These are phyloP conservation scores for Entomophthora muscae DNA, from an alignment of 371 early-diverging fungal species.

Conservation along the genomic window DNA sequence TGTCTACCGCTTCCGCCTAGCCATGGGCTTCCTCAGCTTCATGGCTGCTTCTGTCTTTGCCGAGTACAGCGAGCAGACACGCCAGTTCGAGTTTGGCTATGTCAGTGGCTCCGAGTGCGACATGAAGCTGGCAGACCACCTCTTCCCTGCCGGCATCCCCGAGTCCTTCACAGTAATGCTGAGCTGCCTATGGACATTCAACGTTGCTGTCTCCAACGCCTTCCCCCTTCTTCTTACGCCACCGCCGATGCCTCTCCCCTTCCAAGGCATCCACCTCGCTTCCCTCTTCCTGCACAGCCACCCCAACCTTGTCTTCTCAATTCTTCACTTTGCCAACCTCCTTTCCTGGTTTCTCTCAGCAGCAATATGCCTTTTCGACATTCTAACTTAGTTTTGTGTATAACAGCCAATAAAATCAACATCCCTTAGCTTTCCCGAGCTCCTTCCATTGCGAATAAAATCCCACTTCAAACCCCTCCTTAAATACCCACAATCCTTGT, in stretches of 20 bases:
- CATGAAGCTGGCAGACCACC: neutral
- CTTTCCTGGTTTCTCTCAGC: neutral
- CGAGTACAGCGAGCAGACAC: neutral
- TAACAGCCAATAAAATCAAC: too few species aligned
- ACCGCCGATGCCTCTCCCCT: neutral
- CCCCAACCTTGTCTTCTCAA: neutral
- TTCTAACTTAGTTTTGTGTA: neutral
- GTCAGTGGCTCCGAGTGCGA: neutral
- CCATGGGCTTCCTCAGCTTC: neutral
- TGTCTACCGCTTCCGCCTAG: neutral
- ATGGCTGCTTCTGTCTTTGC: neutral
- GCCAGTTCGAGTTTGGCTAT: neutral
- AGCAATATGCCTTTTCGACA: neutral
- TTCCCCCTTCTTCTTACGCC: neutral
- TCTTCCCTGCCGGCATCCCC: neutral
- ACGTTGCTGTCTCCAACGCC: neutral
- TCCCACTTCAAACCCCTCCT: too few species aligned
- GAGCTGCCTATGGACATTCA: neutral
- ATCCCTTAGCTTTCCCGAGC: too few species aligned
- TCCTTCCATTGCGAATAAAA: too few species aligned
- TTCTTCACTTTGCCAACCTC: neutral
- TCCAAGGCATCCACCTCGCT: neutral
- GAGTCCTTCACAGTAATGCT: neutral
- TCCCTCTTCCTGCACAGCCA: neutral
- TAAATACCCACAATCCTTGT: too few species aligned